Base-by-base conservation (phyloP, 208 protist species). In the Wallacemonas sp. region DNA sequence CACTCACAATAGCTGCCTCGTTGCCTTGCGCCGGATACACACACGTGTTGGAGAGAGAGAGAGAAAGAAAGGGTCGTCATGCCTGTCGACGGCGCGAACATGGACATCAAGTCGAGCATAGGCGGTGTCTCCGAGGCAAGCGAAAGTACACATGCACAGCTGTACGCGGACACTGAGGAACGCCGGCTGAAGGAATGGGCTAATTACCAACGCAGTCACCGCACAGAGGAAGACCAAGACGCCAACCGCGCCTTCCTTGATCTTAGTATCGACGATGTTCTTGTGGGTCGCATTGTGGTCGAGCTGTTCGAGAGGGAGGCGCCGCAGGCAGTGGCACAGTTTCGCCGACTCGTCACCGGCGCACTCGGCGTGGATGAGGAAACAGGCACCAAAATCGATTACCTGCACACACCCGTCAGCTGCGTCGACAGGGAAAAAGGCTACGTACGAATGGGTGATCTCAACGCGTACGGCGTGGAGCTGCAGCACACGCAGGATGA, bases 321-420 rank as follows among this genome's bases (percentile, higher is more conserved):
- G 3, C 97, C 94, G 1, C 71, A 90, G 24, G 95, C 97, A 2
- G 91, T 91, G 10, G 69, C 79, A 21, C 97, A 95, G 67, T 98
- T 98, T 63, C 68, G 86, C 29, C 68, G 73, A 19, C 70, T 98
- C 3, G 75, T 85, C 53, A 97, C 88, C 3, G 94, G 94, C 17
- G 80, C 72, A 19, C 42, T 55, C 44, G 85, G 87, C 29, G 66
- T 87, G 12, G 81, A 92, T 64, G 59, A 76, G 9, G 57, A 36
- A 2, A 87, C 66, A 0, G 80, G 76, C 22, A 76, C 79, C 1
- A 89, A 86, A 60, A 44, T 91, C 15, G 90, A 95, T 58, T 95
- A 95, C 68, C 76, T 91, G 9, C 63, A 85, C 70, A 90, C 78
- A 3, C 52, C 66, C 26, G 71, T 93, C 29, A 65, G 75, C n/a